Evolutionary conservation across 2,329 filamentous ascomycete genomes (phyloP), one percentile per base, ranked within the genome.

Genomic region (Sphaceloma murrayae): DNA sequence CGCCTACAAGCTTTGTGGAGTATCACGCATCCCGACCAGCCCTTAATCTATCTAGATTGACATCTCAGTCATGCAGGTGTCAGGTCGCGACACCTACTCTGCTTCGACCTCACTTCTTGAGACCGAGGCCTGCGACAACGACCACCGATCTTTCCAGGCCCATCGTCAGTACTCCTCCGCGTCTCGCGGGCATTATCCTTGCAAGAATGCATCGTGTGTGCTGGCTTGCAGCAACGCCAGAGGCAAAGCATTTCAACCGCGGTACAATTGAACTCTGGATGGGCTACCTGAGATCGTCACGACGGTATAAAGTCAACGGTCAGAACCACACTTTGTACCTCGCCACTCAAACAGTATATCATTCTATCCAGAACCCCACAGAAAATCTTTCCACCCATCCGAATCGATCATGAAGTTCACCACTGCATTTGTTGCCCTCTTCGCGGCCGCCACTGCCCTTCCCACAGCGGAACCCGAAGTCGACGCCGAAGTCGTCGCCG

Each of bases 41-140:
- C 36, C 30, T n/a, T 30, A 27, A 40, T 40, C 14, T 40, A 40
- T 16, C 24, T 40, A 22, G 19, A 27, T 22, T 40, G 36, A 40
- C 36, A 30, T 22, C 14, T 40, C 14, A 18, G 24, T 16, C 7
- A 17, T 24, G n/a, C n/a, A 7, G 10, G n/a, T 16, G 13, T 8
- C 26, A 13, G 3, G 11, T 14, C 24, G 9, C 8, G n/a, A 19
- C 6, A 10, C 27, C 13, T 9, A 40, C 10, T 16, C 24, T 14
- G 18, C 22, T 40, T 17, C n/a, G 30, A 19, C 36, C 26, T 30
- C 22, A 29, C 24, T n/a, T 29, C 13, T 26, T 38, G 36, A 40
- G 26, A 40, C 36, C 24, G 36, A 40, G 36, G 36, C 36, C 24
- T 40, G 24, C 21, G 9, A 29, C 31, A 19, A 22, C 6, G 3